Conservation (phyloP, 176 grass and related monocot genomes). For the Aegilops bicornis region DNA sequence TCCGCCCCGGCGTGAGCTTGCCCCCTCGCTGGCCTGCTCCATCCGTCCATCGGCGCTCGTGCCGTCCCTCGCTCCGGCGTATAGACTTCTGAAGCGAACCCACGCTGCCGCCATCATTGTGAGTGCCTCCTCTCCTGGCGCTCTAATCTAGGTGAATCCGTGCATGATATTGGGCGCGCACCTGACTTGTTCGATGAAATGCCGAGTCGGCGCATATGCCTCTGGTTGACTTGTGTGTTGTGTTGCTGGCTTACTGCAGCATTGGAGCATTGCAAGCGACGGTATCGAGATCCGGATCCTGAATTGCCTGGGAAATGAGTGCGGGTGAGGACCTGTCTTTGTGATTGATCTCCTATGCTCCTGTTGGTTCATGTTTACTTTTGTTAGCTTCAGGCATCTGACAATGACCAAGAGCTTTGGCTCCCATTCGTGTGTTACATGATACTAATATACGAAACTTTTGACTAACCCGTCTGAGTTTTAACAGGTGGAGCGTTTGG, state of each 20-base stretch:
- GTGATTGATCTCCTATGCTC: background rate
- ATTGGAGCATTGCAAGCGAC: background rate
- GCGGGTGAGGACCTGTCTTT: conserved; percentile 28
- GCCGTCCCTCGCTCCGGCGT: background rate
- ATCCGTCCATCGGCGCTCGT: background rate
- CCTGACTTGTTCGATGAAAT: conserved; percentile 1
- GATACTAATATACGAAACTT: background rate
- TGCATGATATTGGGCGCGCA: background rate
- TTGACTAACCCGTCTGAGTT: conserved; percentile 21
- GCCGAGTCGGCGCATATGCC: background rate
- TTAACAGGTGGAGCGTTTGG: conserved; percentile 79
- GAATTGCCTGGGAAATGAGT: conserved; percentile 32
- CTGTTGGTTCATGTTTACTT: background rate
- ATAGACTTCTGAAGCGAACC: background rate
- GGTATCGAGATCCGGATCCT: background rate
- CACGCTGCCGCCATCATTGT: background rate
- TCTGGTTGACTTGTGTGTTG: background rate
- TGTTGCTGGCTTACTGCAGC: background rate
- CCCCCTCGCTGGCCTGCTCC: background rate
- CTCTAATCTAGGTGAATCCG: background rate
- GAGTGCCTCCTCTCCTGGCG: background rate
- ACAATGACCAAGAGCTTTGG: background rate
- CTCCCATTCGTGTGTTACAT: background rate
- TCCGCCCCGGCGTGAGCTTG: background rate
- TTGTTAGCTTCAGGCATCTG: background rate